A percentile compares a stretch with the other conserved stretches of the same genome.
Evolutionary conservation across 257 asterid species (phyloP).

Genomic region (Solanum arcanum): DNA sequence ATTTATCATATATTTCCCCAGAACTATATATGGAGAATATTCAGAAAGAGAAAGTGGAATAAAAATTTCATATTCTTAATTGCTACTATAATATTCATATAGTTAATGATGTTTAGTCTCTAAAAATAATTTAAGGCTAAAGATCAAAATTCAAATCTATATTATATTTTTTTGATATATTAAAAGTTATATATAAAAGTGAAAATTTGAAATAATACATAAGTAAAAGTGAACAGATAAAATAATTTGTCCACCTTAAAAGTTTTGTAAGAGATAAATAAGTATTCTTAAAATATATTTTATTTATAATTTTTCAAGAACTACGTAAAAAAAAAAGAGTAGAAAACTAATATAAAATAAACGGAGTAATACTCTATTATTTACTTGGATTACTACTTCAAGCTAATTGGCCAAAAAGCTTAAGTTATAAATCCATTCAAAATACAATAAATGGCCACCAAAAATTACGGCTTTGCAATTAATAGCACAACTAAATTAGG

Average conservation of each 20-base stretch:
- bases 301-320: too few species aligned
- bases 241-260: not conserved
- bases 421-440: not conserved
- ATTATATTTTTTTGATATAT: too few species aligned
- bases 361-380: not conserved
- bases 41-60: not conserved
- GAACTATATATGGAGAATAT: not conserved
- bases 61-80: not conserved
- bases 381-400: not conserved
- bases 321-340: too few species aligned
- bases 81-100: not conserved
- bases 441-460: slow-evolving; percentile 25
- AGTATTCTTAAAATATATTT: too few species aligned
- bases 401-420: not conserved
- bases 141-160: too few species aligned
- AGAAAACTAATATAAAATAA: too few species aligned
- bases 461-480: slow-evolving; percentile 13
- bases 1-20: not conserved
- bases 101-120: not conserved
- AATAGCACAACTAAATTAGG: not conserved
- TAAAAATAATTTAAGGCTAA: too few species aligned
- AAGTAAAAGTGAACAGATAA: too few species aligned
- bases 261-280: too few species aligned
- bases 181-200: too few species aligned
- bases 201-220: too few species aligned